These are phyloP conservation scores for Cucurbita maxima DNA, from an alignment of 306 rosid species.

Conservation along the genomic window DNA sequence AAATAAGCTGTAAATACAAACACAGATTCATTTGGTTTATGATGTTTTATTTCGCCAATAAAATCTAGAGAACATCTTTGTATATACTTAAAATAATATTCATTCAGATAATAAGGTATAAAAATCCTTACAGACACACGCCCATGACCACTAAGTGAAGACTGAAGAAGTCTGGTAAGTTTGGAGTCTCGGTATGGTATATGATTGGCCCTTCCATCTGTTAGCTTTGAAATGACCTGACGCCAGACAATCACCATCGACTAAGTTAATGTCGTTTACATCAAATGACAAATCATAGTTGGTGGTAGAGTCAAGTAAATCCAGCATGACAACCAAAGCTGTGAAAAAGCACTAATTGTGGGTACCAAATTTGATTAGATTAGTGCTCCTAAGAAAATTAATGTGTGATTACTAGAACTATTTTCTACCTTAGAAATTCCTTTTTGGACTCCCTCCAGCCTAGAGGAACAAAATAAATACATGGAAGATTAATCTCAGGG, in stretches of 20 bases:
- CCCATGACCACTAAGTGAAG: constrained; percentile 96
- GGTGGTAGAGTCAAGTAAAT: neutral
- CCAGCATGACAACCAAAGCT: neutral
- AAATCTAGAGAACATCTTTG: neutral
- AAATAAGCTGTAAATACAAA: constrained; percentile 63
- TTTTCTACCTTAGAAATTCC: neutral
- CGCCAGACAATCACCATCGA: constrained; percentile 16
- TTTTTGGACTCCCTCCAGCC: neutral
- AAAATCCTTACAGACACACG: constrained; percentile 83
- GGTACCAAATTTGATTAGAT: neutral
- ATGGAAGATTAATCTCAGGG: neutral
- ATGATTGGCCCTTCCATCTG: constrained; percentile 80
- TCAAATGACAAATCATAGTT: neutral
- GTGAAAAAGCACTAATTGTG: neutral
- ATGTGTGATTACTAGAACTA: neutral
- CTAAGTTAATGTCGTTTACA: neutral
- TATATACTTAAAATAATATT: neutral
- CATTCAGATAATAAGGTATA: constrained; percentile 8
- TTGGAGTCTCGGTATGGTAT: constrained; percentile 94
- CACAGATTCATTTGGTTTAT: constrained; percentile 1
- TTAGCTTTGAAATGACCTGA: constrained; percentile 91
- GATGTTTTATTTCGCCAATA: constrained; percentile 8
- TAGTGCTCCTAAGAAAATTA: neutral
- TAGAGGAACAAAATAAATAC: neutral
- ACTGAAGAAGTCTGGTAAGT: constrained; percentile 87